Percentiles rank a stretch among this genome's conserved stretches.
Evolutionary conservation across 768 basidiomycete genomes (phyloP).

Genomic region (Auriculariales sp.): DNA sequence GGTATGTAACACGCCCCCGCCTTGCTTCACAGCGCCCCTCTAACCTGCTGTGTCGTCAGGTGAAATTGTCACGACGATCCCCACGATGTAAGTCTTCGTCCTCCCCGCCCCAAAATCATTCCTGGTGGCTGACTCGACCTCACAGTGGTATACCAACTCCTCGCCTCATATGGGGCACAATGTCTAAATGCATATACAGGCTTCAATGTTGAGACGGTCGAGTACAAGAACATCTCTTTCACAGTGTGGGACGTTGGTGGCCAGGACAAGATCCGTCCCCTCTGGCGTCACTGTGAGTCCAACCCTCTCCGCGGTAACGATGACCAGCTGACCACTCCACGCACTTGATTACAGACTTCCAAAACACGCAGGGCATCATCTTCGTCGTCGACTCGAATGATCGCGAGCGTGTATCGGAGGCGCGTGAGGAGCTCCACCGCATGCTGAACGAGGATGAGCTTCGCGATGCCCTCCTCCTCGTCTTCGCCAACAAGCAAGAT

Average conservation of each 20-base stretch:
- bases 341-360: slow-evolving; percentile 40
- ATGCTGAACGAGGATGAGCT: slow-evolving; percentile 40
- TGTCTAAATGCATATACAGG: too few species aligned
- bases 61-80: slow-evolving; percentile 99
- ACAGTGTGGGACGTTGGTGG: slow-evolving; percentile 55
- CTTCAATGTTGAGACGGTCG: slow-evolving; percentile 49
- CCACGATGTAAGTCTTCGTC: slow-evolving; percentile 70
- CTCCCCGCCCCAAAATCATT: not conserved
- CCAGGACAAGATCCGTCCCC: slow-evolving; percentile 31
- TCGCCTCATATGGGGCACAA: too few species aligned
- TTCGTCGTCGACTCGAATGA: slow-evolving; percentile 52
- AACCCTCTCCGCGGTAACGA: not conserved
- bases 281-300: slow-evolving; percentile 59
- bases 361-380: slow-evolving; percentile 42
- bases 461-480: slow-evolving; percentile 92
- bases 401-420: slow-evolving; percentile 34
- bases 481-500: slow-evolving; percentile 99
- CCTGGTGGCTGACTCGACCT: not conserved
- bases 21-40: not conserved
- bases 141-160: slow-evolving; percentile 5
- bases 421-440: slow-evolving; percentile 30
- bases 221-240: slow-evolving; percentile 38
- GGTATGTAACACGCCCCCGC: not conserved
- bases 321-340: slow-evolving; percentile 8
- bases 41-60: slow-evolving; percentile 67